phyloP scores from a whole-genome alignment of 331 rosid genomes.

The Stylosanthes scabra region DNA sequence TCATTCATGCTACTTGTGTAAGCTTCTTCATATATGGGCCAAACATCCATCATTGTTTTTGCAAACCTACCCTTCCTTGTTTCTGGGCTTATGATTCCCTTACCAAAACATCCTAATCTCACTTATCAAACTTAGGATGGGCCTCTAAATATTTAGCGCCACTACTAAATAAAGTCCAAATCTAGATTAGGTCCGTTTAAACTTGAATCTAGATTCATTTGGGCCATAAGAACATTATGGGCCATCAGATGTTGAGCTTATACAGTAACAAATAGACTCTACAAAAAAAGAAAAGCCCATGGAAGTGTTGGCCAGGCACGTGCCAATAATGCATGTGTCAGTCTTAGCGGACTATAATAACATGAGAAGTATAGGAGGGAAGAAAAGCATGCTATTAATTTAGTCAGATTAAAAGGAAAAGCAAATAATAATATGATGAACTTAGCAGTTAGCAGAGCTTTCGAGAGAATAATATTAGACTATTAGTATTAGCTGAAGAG shows the following conservation, averaged over 20 bases:
- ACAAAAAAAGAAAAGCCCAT: neutral
- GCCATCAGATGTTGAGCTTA: neutral
- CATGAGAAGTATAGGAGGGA: conserved; percentile 32
- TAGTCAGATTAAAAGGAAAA: neutral
- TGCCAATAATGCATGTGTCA: neutral
- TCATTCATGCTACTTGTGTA: conserved; percentile 17
- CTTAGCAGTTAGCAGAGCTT: conserved; percentile 45
- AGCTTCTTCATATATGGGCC: too few species aligned
- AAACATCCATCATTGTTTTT: too few species aligned
- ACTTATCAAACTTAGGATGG: too few species aligned
- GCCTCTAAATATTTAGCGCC: too few species aligned
- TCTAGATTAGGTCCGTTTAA: neutral
- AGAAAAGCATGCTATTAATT: conserved; percentile 55
- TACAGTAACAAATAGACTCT: too few species aligned
- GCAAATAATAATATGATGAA: conserved; percentile 25
- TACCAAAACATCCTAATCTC: too few species aligned
- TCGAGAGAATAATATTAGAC: conserved; percentile 48
- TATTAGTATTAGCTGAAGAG: conserved; percentile 57
- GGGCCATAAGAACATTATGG: neutral
- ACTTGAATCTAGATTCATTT: neutral
- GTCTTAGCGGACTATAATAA: conserved; percentile 59
- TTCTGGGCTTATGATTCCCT: too few species aligned
- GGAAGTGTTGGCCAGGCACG: neutral
- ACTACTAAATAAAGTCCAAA: too few species aligned
- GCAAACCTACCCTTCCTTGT: too few species aligned